Conservation (phyloP, 352 stramenopile species). For the Phytophthora sp. region DNA sequence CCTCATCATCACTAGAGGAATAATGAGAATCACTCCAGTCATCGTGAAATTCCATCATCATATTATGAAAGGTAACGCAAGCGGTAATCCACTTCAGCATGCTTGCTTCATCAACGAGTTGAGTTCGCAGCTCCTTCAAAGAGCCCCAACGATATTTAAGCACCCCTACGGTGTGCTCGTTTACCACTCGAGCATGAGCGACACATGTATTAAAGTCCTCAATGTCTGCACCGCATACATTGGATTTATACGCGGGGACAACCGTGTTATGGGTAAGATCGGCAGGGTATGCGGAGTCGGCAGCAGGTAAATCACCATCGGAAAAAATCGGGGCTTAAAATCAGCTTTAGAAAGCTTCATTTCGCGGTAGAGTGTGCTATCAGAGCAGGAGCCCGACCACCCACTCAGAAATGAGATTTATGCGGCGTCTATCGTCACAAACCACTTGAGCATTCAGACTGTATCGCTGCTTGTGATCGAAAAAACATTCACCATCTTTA, state of each 20-base stretch:
- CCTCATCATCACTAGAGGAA: background rate
- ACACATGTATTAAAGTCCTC: slow-evolving; percentile 20
- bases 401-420: slow-evolving; percentile 27
- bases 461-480: slow-evolving; percentile 18
- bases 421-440: slow-evolving; percentile 17
- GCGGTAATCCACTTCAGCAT: background rate
- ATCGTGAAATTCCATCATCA: slow-evolving; percentile 4
- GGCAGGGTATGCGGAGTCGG: slow-evolving; percentile 17
- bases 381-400: slow-evolving; percentile 17
- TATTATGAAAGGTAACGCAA: slow-evolving; percentile 10
- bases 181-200: slow-evolving; percentile 18
- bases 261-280: slow-evolving; percentile 10
- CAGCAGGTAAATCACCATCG: slow-evolving; percentile 10
- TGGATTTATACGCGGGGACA: slow-evolving; percentile 11
- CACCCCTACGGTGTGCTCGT: slow-evolving; percentile 23
- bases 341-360: slow-evolving; percentile 8
- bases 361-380: slow-evolving; percentile 20
- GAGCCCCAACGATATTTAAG: slow-evolving; percentile 21
- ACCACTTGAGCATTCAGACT: slow-evolving; percentile 24
- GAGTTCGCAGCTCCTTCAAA: slow-evolving; percentile 14
- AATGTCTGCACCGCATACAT: slow-evolving; percentile 1
- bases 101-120: slow-evolving; percentile 2
- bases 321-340: slow-evolving; percentile 8
- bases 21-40: background rate
- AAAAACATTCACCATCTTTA: slow-evolving; percentile 19